Evolutionary conservation across 148 eudicot species (phyloP).

Genomic region (Silene conica): DNA sequence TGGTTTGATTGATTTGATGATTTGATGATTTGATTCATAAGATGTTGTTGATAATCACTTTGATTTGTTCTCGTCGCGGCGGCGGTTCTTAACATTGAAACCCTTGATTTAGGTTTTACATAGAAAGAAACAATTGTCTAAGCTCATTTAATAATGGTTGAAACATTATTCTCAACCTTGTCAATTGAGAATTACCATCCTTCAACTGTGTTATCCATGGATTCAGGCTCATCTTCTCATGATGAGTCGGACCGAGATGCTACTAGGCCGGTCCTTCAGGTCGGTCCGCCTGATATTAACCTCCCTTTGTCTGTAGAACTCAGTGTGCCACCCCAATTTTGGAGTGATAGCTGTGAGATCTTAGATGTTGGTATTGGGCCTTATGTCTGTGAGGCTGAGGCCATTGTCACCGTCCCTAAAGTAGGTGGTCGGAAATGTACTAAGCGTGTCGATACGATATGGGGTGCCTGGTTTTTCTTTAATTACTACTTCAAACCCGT

Average conservation of each 20-base stretch:
- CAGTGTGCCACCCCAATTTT: slow-evolving; percentile 45
- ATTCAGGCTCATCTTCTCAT: slow-evolving; percentile 55
- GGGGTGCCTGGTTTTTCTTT: slow-evolving; percentile 87
- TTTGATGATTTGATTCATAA: not conserved
- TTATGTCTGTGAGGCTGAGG: slow-evolving; percentile 50
- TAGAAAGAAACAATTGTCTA: not conserved
- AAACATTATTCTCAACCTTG: slow-evolving; percentile 51
- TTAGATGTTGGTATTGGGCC: slow-evolving; percentile 58
- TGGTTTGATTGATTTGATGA: slow-evolving; percentile 22
- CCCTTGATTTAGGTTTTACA: slow-evolving; percentile 27
- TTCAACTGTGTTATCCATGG: slow-evolving; percentile 63
- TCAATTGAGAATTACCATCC: slow-evolving; percentile 59
- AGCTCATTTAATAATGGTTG: slow-evolving; percentile 34
- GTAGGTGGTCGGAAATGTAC: slow-evolving; percentile 57
- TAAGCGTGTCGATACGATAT: slow-evolving; percentile 62
- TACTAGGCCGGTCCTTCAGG: slow-evolving; percentile 38
- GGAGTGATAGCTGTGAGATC: slow-evolving; percentile 62
- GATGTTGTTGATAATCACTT: not conserved
- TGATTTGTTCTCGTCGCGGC: slow-evolving; percentile 1
- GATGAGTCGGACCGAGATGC: slow-evolving; percentile 64
- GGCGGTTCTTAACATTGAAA: slow-evolving; percentile 12
- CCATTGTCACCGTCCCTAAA: slow-evolving; percentile 44
- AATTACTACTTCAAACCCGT: slow-evolving; percentile 66
- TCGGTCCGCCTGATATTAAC: slow-evolving; percentile 62
- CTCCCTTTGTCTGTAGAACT: slow-evolving; percentile 55